phyloP scores from a whole-genome alignment of 176 grass and related monocot genomes.

The Oryza officinalis region DNA sequence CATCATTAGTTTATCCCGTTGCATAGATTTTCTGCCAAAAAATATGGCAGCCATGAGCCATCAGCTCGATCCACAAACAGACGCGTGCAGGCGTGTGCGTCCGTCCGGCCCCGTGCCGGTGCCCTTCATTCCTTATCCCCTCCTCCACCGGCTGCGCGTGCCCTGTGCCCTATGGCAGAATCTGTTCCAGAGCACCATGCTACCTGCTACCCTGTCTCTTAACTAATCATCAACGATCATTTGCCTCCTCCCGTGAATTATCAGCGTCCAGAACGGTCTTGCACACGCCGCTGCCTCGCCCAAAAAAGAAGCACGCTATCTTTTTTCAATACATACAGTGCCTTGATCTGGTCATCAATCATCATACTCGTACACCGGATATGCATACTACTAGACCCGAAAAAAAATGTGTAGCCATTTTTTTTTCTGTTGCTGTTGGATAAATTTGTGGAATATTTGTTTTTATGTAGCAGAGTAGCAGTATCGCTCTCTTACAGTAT shows the following conservation, averaged over 20 bases:
- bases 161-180: slow-evolving; percentile 19
- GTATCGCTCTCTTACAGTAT: background rate
- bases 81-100: background rate
- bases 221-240: slow-evolving; percentile 8
- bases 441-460: background rate
- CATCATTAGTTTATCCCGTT: no score
- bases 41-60: background rate
- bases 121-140: slow-evolving; percentile 33
- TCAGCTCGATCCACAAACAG: background rate
- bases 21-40: no score
- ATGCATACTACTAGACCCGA: background rate
- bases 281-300: no score
- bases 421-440: background rate
- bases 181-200: background rate
- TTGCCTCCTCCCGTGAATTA: background rate
- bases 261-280: background rate
- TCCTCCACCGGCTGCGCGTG: slow-evolving; percentile 8
- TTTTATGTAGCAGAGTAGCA: background rate
- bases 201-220: background rate
- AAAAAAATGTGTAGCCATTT: background rate
- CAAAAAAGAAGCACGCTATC: background rate
- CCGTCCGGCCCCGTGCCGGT: background rate
- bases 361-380: background rate
- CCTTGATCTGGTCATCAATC: background rate
- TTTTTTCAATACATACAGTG: background rate